A percentile compares a stretch with the other conserved stretches of the same genome.
phyloP scores from a whole-genome alignment of 1,284 basidiomycete genomes.

The Polyporus tsugae region DNA sequence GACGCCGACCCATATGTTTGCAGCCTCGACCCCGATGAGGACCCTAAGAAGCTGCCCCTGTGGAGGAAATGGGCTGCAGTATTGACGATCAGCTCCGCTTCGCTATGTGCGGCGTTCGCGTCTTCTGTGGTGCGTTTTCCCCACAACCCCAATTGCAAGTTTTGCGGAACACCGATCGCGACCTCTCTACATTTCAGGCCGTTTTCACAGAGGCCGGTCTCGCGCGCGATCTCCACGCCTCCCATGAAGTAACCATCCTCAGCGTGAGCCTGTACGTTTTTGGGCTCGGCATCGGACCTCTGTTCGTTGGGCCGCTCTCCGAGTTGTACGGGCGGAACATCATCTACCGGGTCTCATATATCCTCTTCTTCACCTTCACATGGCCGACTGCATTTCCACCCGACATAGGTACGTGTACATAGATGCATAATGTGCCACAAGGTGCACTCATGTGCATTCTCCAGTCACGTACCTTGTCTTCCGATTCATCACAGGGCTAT shows the following conservation, averaged over 20 bases:
- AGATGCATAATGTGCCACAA: slow-evolving; percentile 40
- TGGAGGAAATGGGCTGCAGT: slow-evolving; percentile 67
- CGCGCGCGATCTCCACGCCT: slow-evolving; percentile 65
- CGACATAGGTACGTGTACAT: slow-evolving; percentile 47
- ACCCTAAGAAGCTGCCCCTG: slow-evolving; percentile 57
- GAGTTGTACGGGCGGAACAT: slow-evolving; percentile 58
- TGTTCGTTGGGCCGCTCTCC: slow-evolving; percentile 60
- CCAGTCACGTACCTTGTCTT: slow-evolving; percentile 69
- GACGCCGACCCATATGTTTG: slow-evolving; percentile 38
- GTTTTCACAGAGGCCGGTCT: slow-evolving; percentile 72
- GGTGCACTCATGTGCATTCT: slow-evolving; percentile 43
- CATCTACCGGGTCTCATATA: slow-evolving; percentile 50
- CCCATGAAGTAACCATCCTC: slow-evolving; percentile 72
- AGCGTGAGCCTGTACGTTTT: slow-evolving; percentile 76
- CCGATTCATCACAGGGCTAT: slow-evolving; percentile 76
- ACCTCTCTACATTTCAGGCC: slow-evolving; percentile 50
- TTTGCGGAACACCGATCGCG: not conserved
- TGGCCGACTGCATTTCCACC: slow-evolving; percentile 63
- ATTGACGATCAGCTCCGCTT: slow-evolving; percentile 58
- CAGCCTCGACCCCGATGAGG: slow-evolving; percentile 54
- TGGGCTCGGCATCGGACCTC: slow-evolving; percentile 59
- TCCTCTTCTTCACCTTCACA: slow-evolving; percentile 53
- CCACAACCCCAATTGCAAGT: not conserved
- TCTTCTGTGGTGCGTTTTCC: slow-evolving; percentile 66
- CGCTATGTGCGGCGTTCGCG: slow-evolving; percentile 74